Evolutionary conservation across 768 basidiomycete species (phyloP), one percentile per base, ranked within the genome.

Genomic region (Coprinopsis cinerea): DNA sequence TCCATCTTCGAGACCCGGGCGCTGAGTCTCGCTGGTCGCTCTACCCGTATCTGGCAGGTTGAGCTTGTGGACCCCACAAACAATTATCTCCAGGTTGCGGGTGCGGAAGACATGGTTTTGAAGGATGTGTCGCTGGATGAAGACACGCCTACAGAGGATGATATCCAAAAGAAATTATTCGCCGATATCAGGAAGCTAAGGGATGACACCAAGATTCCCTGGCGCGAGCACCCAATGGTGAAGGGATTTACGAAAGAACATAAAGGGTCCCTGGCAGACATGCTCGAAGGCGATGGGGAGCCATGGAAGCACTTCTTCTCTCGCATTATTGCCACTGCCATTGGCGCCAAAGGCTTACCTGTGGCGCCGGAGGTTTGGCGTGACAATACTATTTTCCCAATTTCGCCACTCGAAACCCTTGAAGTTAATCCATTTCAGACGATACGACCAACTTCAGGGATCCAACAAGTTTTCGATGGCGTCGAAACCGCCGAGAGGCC

Each of bases 81-180:
- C 7, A 18, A 48, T 24, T n/a, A 5, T 10, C n/a, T 10, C n/a
- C 4, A 18, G 4, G 26, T 37, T 18, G 6, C 2, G 4, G 2
- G 18, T 10, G 22, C 10, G 14, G 6, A 22, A 36, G 35, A 48
- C 15, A 9, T 37, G 15, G 26, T 48, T 13, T 14, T 48, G 18
- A 48, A 48, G 36, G 47, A 48, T 40, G 47, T 20, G 3, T 48
- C 35, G 47, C 35, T 48, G 6, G 15, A 37, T n/a, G 25, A 18
- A 5, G 32, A 48, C 3, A 11, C 34, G 24, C 22, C 22, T 6
- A 20, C 35, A 3, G 47, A 48, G 26, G 20, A 11, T 15, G 34
- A 48, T 10, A 48, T 48, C 22, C 47, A 39, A 14, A 6, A 40
- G 24, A 7, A 24, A 17, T 13, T 48, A 9, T 37, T 48, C 36